Conservation (phyloP, 106 monocot species). For the Acorus calamus region DNA sequence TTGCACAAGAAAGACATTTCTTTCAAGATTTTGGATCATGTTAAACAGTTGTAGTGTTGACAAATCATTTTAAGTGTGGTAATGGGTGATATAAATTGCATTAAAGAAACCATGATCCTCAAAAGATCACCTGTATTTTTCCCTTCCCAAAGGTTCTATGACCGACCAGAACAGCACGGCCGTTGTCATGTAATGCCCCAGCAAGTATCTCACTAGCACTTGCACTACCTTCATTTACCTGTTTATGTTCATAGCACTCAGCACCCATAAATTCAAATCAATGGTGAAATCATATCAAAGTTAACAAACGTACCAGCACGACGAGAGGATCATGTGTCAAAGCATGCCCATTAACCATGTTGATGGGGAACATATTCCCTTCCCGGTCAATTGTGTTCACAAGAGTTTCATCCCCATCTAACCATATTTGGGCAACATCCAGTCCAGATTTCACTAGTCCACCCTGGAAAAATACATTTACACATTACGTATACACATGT, state of each 20-base stretch:
- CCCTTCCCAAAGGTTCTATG: constrained; percentile 93
- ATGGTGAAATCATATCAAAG: neutral
- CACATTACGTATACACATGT: too few species aligned
- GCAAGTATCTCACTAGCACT: constrained; percentile 98
- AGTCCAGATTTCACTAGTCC: constrained; percentile 92
- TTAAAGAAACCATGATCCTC: neutral
- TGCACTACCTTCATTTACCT: constrained; percentile 96
- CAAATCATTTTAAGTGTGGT: too few species aligned
- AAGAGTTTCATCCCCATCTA: constrained; percentile 84
- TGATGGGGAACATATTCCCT: constrained; percentile 81
- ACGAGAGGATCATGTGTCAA: constrained; percentile 94
- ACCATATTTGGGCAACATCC: constrained; percentile 96
- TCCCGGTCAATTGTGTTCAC: constrained; percentile 93
- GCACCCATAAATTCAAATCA: neutral
- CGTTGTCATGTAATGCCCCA: constrained; percentile 94
- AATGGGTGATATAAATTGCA: neutral
- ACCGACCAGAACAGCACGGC: constrained; percentile 84
- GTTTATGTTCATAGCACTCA: neutral
- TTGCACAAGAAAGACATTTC: too few species aligned
- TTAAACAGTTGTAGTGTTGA: too few species aligned
- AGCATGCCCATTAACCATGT: constrained; percentile 68
- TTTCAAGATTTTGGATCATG: too few species aligned
- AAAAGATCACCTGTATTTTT: constrained; percentile 74
- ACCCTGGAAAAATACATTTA: constrained; percentile 29
- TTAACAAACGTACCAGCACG: constrained; percentile 59